phyloP scores from a whole-genome alignment of 257 asterid genomes.

The Solanum piurae region DNA sequence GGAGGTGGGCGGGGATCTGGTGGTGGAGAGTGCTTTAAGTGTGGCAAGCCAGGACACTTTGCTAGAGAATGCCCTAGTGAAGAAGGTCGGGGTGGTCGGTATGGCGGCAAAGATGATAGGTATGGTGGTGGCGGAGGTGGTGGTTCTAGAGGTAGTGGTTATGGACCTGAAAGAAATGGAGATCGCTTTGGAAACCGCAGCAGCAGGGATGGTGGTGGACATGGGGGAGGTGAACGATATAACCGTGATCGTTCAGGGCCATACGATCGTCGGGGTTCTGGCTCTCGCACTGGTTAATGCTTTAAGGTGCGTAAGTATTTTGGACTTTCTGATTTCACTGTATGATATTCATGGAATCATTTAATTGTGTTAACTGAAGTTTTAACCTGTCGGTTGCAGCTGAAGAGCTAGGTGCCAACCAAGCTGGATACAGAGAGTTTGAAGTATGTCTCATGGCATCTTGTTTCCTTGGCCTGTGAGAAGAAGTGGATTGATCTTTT shows the following conservation, averaged over 20 bases:
- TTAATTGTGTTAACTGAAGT: neutral
- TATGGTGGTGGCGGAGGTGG: slow-evolving; percentile 41
- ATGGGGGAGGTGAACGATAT: slow-evolving; percentile 61
- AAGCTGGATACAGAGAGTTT: slow-evolving; percentile 16
- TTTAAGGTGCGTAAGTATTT: neutral
- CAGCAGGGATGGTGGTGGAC: slow-evolving; percentile 53
- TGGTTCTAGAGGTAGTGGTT: slow-evolving; percentile 27
- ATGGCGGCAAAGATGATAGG: slow-evolving; percentile 50
- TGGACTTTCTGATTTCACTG: neutral
- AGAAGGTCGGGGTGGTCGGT: slow-evolving; percentile 51
- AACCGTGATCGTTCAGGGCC: slow-evolving; percentile 90
- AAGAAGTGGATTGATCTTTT: slow-evolving; percentile 6
- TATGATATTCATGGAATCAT: neutral
- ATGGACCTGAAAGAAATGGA: slow-evolving; percentile 83
- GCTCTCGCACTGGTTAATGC: slow-evolving; percentile 21
- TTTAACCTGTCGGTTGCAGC: slow-evolving; percentile 11
- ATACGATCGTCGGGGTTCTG: slow-evolving; percentile 65
- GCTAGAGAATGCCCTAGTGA: slow-evolving; percentile 93
- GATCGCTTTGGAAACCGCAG: slow-evolving; percentile 66
- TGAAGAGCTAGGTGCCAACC: slow-evolving; percentile 24
- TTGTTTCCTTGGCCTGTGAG: slow-evolving; percentile 13
- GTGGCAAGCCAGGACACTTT: slow-evolving; percentile 97
- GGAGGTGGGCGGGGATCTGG: slow-evolving; percentile 73
- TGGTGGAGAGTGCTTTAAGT: slow-evolving; percentile 82
- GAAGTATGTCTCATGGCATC: slow-evolving; percentile 5